Evolutionary conservation across 1,139 yeast genomes (phyloP).

Genomic region (Magnusiomyces suaveolens): DNA sequence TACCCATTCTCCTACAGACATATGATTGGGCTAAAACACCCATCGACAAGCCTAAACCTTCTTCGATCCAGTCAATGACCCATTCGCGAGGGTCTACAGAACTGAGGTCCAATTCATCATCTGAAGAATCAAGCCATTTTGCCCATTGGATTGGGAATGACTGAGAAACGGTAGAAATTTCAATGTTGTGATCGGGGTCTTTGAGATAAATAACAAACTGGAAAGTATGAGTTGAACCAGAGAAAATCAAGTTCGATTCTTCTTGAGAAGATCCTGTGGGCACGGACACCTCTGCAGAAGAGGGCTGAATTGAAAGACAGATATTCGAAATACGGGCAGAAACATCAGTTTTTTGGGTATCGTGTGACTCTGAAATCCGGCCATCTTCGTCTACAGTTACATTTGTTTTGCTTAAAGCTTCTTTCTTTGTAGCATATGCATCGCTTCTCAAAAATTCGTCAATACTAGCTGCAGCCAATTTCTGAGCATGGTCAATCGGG

Average conservation of each 20-base stretch:
- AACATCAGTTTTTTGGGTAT: constrained; percentile 11
- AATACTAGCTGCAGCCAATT: constrained; percentile 75
- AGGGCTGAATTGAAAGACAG: constrained; percentile 72
- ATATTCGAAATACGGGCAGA: constrained; percentile 47
- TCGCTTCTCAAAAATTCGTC: constrained; percentile 45
- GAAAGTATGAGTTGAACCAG: constrained; percentile 37
- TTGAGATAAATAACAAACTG: constrained; percentile 63
- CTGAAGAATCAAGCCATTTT: constrained; percentile 53
- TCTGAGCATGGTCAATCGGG: constrained; percentile 75
- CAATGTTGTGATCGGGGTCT: constrained; percentile 69
- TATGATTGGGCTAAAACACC: constrained; percentile 87
- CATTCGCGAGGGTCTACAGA: constrained; percentile 72
- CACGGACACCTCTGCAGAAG: constrained; percentile 26
- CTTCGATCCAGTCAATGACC: constrained; percentile 89
- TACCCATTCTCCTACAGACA: constrained; percentile 85
- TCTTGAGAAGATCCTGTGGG: constrained; percentile 16
- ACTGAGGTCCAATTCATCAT: constrained; percentile 25
- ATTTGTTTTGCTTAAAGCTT: constrained; percentile 3
- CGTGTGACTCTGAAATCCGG: constrained; percentile 12
- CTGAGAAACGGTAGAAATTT: constrained; percentile 70
- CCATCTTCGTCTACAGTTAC: constrained; percentile 15
- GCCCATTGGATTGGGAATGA: constrained; percentile 88
- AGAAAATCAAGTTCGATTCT: constrained; percentile 22
- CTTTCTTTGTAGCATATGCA: constrained; percentile 11
- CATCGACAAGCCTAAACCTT: constrained; percentile 66